These are phyloP conservation scores for Marsdenia floribunda DNA, from an alignment of 257 asterid genomes.

Conservation along the genomic window DNA sequence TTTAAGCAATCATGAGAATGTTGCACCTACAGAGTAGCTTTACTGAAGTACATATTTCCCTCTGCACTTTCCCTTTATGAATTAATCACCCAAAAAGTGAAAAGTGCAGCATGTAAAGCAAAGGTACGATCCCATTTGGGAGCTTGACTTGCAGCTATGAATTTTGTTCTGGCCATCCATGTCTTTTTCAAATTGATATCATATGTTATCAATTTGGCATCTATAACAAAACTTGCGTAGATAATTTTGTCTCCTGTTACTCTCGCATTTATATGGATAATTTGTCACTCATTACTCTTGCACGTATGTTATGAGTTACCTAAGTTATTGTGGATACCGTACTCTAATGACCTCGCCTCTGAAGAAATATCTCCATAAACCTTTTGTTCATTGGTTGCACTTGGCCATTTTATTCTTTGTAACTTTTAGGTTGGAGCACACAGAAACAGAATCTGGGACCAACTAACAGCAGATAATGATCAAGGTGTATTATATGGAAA, in stretches of 20 bases:
- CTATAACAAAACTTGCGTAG: background rate
- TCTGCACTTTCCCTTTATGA: constrained; percentile 9
- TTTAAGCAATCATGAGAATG: background rate
- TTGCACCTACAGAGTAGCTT: background rate
- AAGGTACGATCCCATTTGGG: background rate
- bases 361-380: constrained; percentile 6
- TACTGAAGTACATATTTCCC: constrained; percentile 2
- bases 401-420: constrained; percentile 7
- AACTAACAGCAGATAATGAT: constrained; percentile 6
- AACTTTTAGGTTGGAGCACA: background rate
- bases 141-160: background rate
- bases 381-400: background rate
- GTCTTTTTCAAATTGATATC: background rate
- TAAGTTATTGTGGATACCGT: background rate
- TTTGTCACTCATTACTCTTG: background rate
- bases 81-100: background rate
- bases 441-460: constrained; percentile 18
- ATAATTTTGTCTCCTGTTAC: background rate
- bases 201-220: background rate
- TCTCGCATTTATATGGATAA: background rate
- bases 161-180: background rate
- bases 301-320: background rate
- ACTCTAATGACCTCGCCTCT: background rate
- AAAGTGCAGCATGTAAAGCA: constrained; percentile 12
- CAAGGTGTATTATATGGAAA: background rate